These are phyloP conservation scores for Mycosarcoma maydis DNA, from an alignment of 1,284 basidiomycete species.

Conservation along the genomic window DNA sequence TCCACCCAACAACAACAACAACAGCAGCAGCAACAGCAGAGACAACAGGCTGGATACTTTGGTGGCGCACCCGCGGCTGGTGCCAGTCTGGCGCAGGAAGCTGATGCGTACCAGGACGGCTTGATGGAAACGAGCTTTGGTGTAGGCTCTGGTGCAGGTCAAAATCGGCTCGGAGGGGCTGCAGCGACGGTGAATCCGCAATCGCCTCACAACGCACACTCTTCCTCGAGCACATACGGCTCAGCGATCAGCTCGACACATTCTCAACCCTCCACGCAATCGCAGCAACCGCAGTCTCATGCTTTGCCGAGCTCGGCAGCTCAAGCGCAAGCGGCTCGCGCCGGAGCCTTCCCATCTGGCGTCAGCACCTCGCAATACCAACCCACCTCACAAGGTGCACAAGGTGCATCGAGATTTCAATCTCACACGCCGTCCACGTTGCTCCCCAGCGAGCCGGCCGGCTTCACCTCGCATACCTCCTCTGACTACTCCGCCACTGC, in stretches of 20 bases:
- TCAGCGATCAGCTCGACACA: conserved; percentile 29
- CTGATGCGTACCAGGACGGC: conserved; percentile 17
- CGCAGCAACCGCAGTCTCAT: conserved; percentile 8
- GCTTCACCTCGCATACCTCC: conserved; percentile 12
- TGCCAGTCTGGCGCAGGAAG: conserved; percentile 20
- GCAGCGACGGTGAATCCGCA: conserved; percentile 4
- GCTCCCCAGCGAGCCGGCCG: conserved; percentile 34
- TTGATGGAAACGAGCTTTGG: conserved; percentile 18
- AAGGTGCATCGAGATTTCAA: conserved; percentile 34
- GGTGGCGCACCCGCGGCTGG: neutral
- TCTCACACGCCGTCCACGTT: conserved; percentile 49
- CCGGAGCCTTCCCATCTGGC: conserved; percentile 33
- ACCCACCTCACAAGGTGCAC: neutral
- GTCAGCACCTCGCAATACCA: conserved; percentile 5
- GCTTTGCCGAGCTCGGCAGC: neutral
- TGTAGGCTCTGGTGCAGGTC: neutral
- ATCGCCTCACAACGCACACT: conserved; percentile 20
- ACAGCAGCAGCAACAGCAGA: conserved; percentile 13
- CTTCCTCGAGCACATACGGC: conserved; percentile 25
- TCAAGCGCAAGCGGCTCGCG: neutral
- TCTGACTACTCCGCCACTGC: conserved; percentile 11
- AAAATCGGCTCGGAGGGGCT: conserved; percentile 1
- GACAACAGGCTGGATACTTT: conserved; percentile 24
- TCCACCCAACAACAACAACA: conserved; percentile 33
- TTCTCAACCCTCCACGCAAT: neutral